Evolutionary conservation across 306 rosid species (phyloP).

Genomic region (Gastrolobium bilobum): DNA sequence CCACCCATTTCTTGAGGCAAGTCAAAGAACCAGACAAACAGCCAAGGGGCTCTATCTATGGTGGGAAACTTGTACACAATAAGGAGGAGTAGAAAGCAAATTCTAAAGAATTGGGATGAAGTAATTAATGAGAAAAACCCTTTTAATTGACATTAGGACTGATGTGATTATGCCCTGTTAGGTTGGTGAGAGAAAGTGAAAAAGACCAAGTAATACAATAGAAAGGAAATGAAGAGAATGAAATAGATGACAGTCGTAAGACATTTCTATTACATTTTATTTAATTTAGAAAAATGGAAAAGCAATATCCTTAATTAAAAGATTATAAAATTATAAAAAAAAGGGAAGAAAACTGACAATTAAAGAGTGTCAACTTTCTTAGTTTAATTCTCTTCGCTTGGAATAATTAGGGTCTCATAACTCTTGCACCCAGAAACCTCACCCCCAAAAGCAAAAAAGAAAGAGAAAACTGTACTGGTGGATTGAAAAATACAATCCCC

Average conservation of each 20-base stretch:
- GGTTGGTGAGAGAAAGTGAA: no score
- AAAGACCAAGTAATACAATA: no score
- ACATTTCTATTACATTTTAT: not conserved
- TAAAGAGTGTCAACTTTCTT: not conserved
- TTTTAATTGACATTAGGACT: not conserved
- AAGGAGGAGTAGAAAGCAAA: not conserved
- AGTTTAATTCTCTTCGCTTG: not conserved
- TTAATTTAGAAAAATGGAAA: not conserved
- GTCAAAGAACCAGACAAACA: not conserved
- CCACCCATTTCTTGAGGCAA: not conserved
- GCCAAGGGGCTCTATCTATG: no score
- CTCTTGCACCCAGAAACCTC: not conserved
- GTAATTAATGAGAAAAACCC: not conserved
- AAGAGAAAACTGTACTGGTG: not conserved
- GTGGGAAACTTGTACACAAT: conserved; percentile 4
- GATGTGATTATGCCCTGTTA: not conserved
- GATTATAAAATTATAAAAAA: not conserved
- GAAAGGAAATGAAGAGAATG: not conserved
- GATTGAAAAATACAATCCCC: not conserved
- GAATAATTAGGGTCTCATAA: not conserved
- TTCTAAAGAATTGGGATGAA: not conserved
- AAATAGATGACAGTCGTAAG: not conserved
- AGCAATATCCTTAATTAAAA: not conserved
- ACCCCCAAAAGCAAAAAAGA: not conserved
- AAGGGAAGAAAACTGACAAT: not conserved